phyloP scores from a whole-genome alignment of 2,329 filamentous ascomycete species.

The Monosporascus sp. region DNA sequence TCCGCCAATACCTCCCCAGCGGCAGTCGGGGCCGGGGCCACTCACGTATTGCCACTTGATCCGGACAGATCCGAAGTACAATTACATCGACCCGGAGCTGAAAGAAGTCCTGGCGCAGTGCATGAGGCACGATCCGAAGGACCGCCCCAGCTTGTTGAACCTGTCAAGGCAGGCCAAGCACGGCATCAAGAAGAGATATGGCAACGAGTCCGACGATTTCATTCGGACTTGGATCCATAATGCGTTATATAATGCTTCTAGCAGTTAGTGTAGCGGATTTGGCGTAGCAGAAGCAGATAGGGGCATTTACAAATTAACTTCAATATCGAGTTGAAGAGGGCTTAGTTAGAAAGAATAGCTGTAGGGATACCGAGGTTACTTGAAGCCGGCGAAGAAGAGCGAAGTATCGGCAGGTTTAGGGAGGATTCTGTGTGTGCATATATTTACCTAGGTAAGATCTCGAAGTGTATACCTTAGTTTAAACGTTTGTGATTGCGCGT shows the following conservation, averaged over 20 bases:
- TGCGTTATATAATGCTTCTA: constrained; percentile 1
- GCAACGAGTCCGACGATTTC: constrained; percentile 4
- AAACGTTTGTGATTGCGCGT: too few relatives aligned
- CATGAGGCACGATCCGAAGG: constrained; percentile 11
- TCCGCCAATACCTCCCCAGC: constrained; percentile 1
- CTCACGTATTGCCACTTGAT: constrained; percentile 6
- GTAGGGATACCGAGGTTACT: too few relatives aligned
- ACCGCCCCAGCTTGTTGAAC: constrained; percentile 3
- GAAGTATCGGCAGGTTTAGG: too few relatives aligned
- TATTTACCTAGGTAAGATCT: too few relatives aligned
- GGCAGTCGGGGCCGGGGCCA: neutral
- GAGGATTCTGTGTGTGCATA: too few relatives aligned
- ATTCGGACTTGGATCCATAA: constrained; percentile 8
- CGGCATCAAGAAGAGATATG: constrained; percentile 3
- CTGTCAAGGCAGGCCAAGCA: constrained; percentile 3
- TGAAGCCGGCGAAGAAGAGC: too few relatives aligned
- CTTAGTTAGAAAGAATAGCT: too few relatives aligned
- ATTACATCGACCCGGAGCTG: constrained; percentile 8
- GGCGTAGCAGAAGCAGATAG: too few relatives aligned
- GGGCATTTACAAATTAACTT: too few relatives aligned
- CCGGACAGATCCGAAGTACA: neutral
- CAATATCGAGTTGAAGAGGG: too few relatives aligned
- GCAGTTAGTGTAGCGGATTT: too few relatives aligned
- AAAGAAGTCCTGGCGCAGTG: constrained; percentile 9
- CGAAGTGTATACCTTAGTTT: too few relatives aligned